Conservation (phyloP, 140 eudicot species). For the Cichorium intybus region DNA sequence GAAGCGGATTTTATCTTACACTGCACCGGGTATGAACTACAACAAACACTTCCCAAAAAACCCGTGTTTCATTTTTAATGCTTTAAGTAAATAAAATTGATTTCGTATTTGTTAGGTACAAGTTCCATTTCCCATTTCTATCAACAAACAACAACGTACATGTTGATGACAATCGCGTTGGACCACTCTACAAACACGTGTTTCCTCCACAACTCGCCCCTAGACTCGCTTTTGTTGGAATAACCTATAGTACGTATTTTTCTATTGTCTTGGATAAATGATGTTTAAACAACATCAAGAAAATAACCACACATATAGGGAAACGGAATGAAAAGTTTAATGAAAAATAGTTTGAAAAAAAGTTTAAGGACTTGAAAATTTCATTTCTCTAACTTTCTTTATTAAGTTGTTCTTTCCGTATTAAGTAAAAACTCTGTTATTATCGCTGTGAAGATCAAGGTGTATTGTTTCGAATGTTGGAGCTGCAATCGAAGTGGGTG, state of each 20-base stretch:
- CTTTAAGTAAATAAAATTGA: neutral
- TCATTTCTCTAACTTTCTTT: neutral
- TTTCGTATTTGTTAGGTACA: slow-evolving; percentile 32
- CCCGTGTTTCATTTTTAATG: neutral
- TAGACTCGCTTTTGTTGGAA: slow-evolving; percentile 37
- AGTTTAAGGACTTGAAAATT: neutral
- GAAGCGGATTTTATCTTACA: slow-evolving; percentile 32
- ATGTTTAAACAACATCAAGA: neutral
- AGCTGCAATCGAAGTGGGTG: slow-evolving; percentile 72
- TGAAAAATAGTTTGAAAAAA: neutral
- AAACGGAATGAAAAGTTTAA: too few relatives aligned
- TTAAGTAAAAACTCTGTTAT: neutral
- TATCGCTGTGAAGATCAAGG: slow-evolving; percentile 24
- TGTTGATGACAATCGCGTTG: slow-evolving; percentile 67
- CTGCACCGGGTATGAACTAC: slow-evolving; percentile 36
- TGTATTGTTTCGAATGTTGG: slow-evolving; percentile 32
- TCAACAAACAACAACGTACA: slow-evolving; percentile 37
- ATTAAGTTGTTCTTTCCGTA: neutral
- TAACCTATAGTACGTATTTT: slow-evolving; percentile 24
- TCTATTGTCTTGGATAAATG: too few relatives aligned
- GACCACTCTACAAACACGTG: slow-evolving; percentile 80
- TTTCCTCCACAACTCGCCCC: slow-evolving; percentile 66
- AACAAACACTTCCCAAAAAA: too few relatives aligned
- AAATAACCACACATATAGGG: too few relatives aligned
- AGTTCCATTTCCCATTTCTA: slow-evolving; percentile 50